Conservation (phyloP, 2,329 filamentous ascomycete species). For the Penicillium glabrum region DNA sequence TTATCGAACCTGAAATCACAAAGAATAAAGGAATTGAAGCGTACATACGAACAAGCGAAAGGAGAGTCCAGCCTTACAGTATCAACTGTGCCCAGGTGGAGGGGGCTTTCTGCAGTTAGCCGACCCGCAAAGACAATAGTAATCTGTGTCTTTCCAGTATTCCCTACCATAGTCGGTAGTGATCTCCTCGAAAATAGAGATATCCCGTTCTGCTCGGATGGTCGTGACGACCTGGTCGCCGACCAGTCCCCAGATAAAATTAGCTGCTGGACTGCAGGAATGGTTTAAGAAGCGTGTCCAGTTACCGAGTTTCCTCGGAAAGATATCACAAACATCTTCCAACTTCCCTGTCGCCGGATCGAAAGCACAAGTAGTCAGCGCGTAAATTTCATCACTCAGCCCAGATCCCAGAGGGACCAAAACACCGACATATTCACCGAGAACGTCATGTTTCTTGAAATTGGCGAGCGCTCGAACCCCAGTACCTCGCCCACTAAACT, state of each 20-base stretch:
- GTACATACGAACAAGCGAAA: no score
- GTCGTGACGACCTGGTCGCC: slow-evolving; percentile 22
- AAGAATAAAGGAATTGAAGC: no score
- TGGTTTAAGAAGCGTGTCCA: slow-evolving; percentile 40
- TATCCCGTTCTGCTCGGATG: slow-evolving; percentile 25
- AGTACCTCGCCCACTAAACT: slow-evolving; percentile 29
- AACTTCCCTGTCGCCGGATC: no score
- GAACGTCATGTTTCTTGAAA: slow-evolving; percentile 22
- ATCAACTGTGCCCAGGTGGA: no score
- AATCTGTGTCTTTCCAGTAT: slow-evolving; percentile 23
- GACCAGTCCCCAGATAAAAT: slow-evolving; percentile 17
- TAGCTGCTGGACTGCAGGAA: slow-evolving; percentile 30
- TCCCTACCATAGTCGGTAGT: slow-evolving; percentile 32
- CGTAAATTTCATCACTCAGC: neutral
- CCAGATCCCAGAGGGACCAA: neutral
- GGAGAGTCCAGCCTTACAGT: no score
- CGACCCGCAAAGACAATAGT: neutral
- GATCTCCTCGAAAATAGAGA: slow-evolving; percentile 34
- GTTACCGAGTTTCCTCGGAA: slow-evolving; percentile 26
- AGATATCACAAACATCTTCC: neutral
- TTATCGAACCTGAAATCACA: no score
- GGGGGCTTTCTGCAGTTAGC: neutral
- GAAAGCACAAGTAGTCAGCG: neutral
- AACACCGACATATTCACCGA: slow-evolving; percentile 29
- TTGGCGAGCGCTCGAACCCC: slow-evolving; percentile 30